Conservation (phyloP, 768 basidiomycete genomes). For the Jaapia argillacea region DNA sequence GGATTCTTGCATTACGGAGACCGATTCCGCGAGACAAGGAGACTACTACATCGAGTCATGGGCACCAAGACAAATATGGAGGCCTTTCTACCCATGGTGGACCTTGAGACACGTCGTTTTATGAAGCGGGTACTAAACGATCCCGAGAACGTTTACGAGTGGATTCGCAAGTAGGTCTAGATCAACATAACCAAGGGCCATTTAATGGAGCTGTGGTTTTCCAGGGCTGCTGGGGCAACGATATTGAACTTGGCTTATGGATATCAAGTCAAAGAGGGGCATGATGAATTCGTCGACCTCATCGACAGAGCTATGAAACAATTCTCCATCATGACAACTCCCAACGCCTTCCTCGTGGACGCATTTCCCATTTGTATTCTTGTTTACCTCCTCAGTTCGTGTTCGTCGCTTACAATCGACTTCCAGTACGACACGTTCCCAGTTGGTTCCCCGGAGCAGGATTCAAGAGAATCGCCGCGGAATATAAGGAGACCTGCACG, state of each 20-base stretch:
- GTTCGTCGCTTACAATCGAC: neutral
- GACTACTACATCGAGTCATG: neutral
- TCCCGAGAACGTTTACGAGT: neutral
- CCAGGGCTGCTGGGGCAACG: constrained; percentile 12
- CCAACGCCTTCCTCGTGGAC: constrained; percentile 20
- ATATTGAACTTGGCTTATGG: constrained; percentile 20
- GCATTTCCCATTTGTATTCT: constrained; percentile 16
- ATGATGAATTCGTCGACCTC: constrained; percentile 17
- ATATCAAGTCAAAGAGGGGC: constrained; percentile 11
- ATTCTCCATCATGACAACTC: constrained; percentile 12
- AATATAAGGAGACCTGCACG: neutral
- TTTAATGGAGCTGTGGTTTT: neutral
- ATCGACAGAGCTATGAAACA: constrained; percentile 16
- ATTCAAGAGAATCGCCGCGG: neutral
- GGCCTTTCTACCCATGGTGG: neutral
- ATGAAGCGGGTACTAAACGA: neutral
- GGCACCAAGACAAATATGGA: neutral
- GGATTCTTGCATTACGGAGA: neutral
- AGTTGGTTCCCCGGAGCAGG: constrained; percentile 4
- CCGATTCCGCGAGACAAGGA: constrained; percentile 1
- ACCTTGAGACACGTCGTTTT: neutral
- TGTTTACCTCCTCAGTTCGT: neutral
- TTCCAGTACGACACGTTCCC: constrained; percentile 3
- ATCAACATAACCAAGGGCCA: too few relatives aligned
- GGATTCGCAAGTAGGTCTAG: neutral